Base-by-base conservation (phyloP, 2,329 filamentous ascomycete genomes). In the Byssochlamys sp. region DNA sequence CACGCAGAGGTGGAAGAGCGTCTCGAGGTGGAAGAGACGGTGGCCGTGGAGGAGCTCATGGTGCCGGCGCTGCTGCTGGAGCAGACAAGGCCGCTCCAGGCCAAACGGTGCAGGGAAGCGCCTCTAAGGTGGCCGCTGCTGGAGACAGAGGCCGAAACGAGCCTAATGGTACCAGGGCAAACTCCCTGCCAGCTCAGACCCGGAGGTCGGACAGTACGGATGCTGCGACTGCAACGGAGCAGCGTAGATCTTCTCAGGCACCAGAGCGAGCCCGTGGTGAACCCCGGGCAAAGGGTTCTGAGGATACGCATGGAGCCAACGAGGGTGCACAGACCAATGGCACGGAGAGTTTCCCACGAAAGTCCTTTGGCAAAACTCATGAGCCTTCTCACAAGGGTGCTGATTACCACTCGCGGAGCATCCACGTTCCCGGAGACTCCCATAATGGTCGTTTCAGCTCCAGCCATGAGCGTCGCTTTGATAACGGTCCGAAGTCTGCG, bases 21-120 rank as follows among this genome's bases (percentile, higher is more conserved):
- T 74, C 79, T 57, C 81, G 84, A 68, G 80, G 80, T 64, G 80
- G 82, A 58, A 74, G 81, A 62, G 79, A 80, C 58, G 66, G 67
- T 58, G 70, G 78, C 59, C 80, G 81, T 57, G 75, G 74, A 57
- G 71, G 70, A 49, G 66, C 71, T 55, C 72, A 77, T 60, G 67
- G 66, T 27, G 63, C 66, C 50, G 68, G 64, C 45, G 60, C 65
- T 53, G 66, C 62, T 39, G 57, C 67, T 57, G 59, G 56, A 58
- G 61, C 64, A 52, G 73, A 77, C 39, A 76, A 74, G 61, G 58
- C 64, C 55, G 63, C 63, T 52, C 59, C 68, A 57, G 66, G 63
- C 55, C 68, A 71, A 55, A 56, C 66, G 9, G 57, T 60, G 7
- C 65, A 71, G 50, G 61, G 60, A 48, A 55, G 66, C 14, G 54